Evolutionary conservation across 2,329 filamentous ascomycete species (phyloP).

Genomic region (Ophiostoma perfectum): DNA sequence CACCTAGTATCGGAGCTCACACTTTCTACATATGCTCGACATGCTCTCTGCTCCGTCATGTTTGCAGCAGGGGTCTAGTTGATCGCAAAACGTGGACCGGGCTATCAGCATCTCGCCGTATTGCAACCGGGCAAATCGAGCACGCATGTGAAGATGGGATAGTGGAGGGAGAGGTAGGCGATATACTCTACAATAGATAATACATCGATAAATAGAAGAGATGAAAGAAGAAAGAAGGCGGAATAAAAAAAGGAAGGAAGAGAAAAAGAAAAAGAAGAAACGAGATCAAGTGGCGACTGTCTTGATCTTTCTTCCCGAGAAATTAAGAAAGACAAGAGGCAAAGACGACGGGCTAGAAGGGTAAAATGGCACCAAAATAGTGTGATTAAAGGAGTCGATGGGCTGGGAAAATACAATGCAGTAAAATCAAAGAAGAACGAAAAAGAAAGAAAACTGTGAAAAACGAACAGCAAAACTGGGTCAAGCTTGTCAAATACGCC

Average conservation of each 20-base stretch:
- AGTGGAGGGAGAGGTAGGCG: background rate
- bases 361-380: slow-evolving; percentile 1
- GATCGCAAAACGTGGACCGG: background rate
- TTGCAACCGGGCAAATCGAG: no score
- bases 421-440: background rate
- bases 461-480: background rate
- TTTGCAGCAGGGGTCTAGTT: background rate
- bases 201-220: background rate
- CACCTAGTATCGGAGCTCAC: background rate
- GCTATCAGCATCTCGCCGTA: background rate
- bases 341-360: background rate
- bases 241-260: background rate
- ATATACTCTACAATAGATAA: background rate
- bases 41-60: slow-evolving; percentile 2
- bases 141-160: background rate
- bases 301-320: background rate
- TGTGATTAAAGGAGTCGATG: slow-evolving; percentile 1
- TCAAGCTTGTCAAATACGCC: background rate
- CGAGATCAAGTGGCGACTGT: background rate
- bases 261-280: background rate
- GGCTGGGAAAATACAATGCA: background rate
- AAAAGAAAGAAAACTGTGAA: background rate
- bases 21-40: slow-evolving; percentile 1
- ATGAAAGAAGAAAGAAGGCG: background rate
- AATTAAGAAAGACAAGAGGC: background rate